A percentile compares a stretch with the other conserved stretches of the same genome.
phyloP scores from a whole-genome alignment of 352 stramenopile genomes.

The Phytopythium chamaehyphon region DNA sequence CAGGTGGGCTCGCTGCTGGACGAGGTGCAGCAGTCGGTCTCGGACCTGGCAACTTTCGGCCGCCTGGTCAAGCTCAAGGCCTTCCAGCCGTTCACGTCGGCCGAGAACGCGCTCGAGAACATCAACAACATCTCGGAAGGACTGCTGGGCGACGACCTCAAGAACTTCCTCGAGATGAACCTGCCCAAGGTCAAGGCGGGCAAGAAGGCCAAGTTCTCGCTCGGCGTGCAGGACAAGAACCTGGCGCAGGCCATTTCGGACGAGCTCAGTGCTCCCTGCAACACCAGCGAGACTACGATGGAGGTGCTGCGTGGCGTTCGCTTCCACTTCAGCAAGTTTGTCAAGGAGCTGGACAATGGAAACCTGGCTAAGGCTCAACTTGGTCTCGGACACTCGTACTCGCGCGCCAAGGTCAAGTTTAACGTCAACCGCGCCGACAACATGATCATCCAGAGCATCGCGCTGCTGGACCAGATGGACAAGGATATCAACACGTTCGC shows the following conservation, averaged over 20 bases:
- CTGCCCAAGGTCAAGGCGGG: conserved; percentile 95
- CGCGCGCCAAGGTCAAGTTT: conserved; percentile 99
- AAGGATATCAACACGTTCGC: conserved; percentile 99
- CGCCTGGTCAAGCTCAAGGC: conserved; percentile 98
- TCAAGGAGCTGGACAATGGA: conserved; percentile 96
- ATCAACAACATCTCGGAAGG: conserved; percentile 98
- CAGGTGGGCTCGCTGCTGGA: conserved; percentile 91
- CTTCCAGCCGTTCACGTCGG: conserved; percentile 98
- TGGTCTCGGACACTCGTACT: conserved; percentile 99
- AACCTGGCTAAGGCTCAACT: conserved; percentile 98
- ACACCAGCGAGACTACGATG: conserved; percentile 95
- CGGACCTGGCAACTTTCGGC: conserved; percentile 94
- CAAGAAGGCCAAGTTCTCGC: conserved; percentile 87
- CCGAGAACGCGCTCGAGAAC: conserved; percentile 98
- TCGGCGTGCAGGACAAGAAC: conserved; percentile 93
- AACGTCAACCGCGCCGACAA: conserved; percentile 99
- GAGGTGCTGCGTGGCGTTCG: conserved; percentile 97
- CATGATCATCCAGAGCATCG: conserved; percentile 99
- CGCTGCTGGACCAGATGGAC: conserved; percentile 99
- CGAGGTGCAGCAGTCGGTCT: conserved; percentile 91
- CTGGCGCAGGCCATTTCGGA: conserved; percentile 96
- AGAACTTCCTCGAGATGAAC: conserved; percentile 99
- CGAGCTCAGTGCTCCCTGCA: conserved; percentile 90
- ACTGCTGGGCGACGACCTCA: conserved; percentile 90
- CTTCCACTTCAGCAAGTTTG: conserved; percentile 97